These are phyloP conservation scores for Tuber indicum DNA, from an alignment of 495 filamentous ascomycete species.

Conservation along the genomic window DNA sequence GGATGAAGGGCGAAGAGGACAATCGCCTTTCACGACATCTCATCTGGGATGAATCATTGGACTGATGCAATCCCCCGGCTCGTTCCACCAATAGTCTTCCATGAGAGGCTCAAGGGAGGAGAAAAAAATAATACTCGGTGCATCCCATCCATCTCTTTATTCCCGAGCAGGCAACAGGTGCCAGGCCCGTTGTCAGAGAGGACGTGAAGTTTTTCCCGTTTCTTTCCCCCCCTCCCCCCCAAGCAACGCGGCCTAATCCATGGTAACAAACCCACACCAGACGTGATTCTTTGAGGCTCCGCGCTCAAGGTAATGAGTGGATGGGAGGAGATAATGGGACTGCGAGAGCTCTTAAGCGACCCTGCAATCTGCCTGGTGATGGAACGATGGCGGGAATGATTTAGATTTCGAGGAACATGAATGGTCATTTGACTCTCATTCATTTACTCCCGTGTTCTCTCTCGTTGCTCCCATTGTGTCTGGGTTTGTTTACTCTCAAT, in stretches of 20 bases:
- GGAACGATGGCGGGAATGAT: slow-evolving; percentile 4
- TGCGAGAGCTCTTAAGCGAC: not conserved
- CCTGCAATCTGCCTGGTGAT: slow-evolving; percentile 3
- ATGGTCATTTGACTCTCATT: not conserved
- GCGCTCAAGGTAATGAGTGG: not conserved
- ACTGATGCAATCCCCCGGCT: not conserved
- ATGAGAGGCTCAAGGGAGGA: not conserved
- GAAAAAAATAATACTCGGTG: not conserved
- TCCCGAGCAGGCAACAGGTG: not conserved
- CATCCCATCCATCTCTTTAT: not conserved
- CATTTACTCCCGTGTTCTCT: not conserved
- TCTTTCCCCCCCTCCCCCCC: not conserved
- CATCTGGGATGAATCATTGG: not conserved
- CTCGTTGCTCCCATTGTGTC: not conserved
- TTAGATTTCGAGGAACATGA: not conserved
- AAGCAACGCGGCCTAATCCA: not conserved
- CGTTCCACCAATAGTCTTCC: not conserved
- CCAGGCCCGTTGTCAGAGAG: not conserved
- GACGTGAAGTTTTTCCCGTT: not conserved
- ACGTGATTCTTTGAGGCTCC: not conserved
- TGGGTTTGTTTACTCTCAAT: slow-evolving; percentile 4
- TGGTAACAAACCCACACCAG: slow-evolving; percentile 2
- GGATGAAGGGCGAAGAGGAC: not conserved
- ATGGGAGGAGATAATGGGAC: not conserved
- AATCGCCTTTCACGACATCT: not conserved